These are phyloP conservation scores for Coemansia sp. DNA, from an alignment of 192 early-diverging fungal genomes.

Conservation along the genomic window DNA sequence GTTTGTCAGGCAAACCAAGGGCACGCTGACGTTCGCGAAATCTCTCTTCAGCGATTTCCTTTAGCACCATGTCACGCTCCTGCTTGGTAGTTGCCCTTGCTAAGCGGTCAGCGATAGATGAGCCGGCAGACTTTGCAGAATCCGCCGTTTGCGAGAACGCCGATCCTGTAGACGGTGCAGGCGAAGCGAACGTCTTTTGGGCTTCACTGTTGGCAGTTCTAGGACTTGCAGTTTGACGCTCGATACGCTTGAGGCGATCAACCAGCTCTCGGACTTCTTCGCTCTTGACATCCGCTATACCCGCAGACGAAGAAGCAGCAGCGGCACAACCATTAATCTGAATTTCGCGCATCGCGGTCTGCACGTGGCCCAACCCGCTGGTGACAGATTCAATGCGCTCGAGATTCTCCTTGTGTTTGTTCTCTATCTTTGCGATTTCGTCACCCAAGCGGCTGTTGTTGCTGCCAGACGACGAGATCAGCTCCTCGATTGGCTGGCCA, in stretches of 20 bases:
- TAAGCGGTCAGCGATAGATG: constrained; percentile 37
- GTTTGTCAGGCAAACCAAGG: constrained; percentile 28
- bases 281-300: constrained; percentile 29
- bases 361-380: constrained; percentile 23
- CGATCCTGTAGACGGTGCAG: not conserved
- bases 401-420: constrained; percentile 16
- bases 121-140: not conserved
- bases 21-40: constrained; percentile 50
- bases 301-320: not conserved
- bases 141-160: constrained; percentile 13
- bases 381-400: constrained; percentile 37
- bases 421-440: constrained; percentile 26
- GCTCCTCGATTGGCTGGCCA: constrained; percentile 30
- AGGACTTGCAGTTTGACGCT: constrained; percentile 9
- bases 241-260: constrained; percentile 25
- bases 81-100: constrained; percentile 30
- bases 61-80: constrained; percentile 42
- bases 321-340: not conserved
- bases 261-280: constrained; percentile 39
- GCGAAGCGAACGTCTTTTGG: not conserved
- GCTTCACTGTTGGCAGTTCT: not conserved
- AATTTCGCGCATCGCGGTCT: constrained; percentile 21
- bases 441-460: constrained; percentile 4
- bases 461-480: not conserved
- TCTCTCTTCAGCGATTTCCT: constrained; percentile 48